phyloP scores from a whole-genome alignment of 306 rosid species.

The Medicago ruthenica region DNA sequence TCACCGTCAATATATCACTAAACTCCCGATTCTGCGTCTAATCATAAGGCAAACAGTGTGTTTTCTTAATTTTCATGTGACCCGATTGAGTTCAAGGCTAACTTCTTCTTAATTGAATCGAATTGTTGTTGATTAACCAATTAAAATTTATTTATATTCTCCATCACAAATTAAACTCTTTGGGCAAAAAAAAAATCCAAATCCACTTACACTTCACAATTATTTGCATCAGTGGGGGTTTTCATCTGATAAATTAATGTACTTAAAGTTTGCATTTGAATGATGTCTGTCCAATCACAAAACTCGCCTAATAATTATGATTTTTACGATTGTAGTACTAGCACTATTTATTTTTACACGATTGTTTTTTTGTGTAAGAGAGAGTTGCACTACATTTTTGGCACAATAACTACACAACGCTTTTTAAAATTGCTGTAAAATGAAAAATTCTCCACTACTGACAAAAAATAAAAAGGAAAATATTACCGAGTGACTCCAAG shows the following conservation, averaged over 20 bases:
- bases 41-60: too few relatives aligned
- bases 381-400: too few relatives aligned
- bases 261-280: background rate
- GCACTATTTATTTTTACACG: too few relatives aligned
- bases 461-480: too few relatives aligned
- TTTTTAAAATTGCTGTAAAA: background rate
- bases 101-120: background rate
- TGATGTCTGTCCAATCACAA: conserved; percentile 26
- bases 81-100: background rate
- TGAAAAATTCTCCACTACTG: background rate
- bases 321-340: background rate
- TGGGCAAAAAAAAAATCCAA: background rate
- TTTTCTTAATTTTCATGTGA: too few relatives aligned
- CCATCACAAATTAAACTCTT: background rate
- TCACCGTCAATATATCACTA: too few relatives aligned
- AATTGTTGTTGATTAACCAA: background rate
- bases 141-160: too few relatives aligned
- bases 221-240: background rate
- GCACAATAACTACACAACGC: too few relatives aligned
- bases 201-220: background rate
- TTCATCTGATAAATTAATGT: background rate
- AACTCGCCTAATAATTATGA: background rate
- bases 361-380: too few relatives aligned
- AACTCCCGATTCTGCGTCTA: too few relatives aligned
- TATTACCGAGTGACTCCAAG: too few relatives aligned